phyloP scores from a whole-genome alignment of 2,329 filamentous ascomycete genomes.

The Fusarium musae region DNA sequence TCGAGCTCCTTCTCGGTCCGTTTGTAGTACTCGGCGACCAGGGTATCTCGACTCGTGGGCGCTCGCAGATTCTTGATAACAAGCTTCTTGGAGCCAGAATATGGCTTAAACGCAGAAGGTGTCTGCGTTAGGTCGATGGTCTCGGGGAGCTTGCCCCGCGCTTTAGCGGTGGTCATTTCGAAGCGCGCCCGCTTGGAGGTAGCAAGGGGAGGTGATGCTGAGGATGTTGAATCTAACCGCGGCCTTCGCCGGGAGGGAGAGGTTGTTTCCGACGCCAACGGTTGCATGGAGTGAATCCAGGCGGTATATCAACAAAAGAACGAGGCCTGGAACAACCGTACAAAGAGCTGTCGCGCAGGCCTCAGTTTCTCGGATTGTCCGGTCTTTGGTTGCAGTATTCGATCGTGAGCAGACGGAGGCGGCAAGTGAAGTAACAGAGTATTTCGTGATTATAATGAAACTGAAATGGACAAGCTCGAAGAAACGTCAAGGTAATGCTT shows the following conservation, averaged over 20 bases:
- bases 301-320: not conserved
- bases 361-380: conserved; percentile 37
- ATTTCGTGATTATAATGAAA: not conserved
- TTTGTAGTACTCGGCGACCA: conserved; percentile 81
- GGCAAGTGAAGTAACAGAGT: not conserved
- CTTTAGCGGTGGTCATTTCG: conserved; percentile 52
- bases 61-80: conserved; percentile 92
- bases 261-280: conserved; percentile 44
- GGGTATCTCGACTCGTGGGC: conserved; percentile 63
- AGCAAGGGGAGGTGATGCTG: conserved; percentile 42
- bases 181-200: conserved; percentile 49
- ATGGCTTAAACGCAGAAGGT: conserved; percentile 71
- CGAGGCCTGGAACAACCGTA: conserved; percentile 45
- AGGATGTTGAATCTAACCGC: conserved; percentile 51
- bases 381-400: conserved; percentile 14
- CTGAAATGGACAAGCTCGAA: not conserved
- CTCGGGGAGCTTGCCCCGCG: conserved; percentile 55
- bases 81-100: conserved; percentile 83
- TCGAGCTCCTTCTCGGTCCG: conserved; percentile 80
- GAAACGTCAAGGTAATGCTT: not conserved
- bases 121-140: conserved; percentile 50
- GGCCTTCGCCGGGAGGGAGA: conserved; percentile 53
- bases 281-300: conserved; percentile 48
- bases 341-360: conserved; percentile 43
- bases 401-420: not conserved